Conservation (phyloP, 352 stramenopile genomes). For the Phytophthora uliginosa region DNA sequence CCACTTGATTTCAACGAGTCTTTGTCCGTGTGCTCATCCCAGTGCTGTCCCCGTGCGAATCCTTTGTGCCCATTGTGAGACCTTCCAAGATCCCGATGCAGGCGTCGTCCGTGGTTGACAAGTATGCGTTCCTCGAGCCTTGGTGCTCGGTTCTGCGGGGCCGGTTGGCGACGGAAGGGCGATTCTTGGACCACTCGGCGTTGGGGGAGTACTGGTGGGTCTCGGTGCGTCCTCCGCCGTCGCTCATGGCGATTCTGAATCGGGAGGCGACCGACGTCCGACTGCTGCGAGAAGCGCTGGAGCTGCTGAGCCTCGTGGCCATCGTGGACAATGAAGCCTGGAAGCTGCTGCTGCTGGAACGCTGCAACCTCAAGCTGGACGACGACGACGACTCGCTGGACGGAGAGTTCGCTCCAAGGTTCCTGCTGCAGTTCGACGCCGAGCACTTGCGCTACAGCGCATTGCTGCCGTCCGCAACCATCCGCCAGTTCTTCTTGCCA, state of each 20-base stretch:
- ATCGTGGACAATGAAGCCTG: conserved; percentile 42
- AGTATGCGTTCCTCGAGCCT: conserved; percentile 38
- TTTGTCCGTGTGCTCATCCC: background rate
- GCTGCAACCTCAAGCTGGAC: conserved; percentile 38
- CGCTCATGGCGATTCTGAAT: conserved; percentile 27
- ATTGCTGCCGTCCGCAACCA: conserved; percentile 30
- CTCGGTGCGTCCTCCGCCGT: conserved; percentile 28
- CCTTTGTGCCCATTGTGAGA: conserved; percentile 5
- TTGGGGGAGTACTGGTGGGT: conserved; percentile 36
- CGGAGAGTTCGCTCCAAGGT: conserved; percentile 30
- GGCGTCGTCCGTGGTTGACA: conserved; percentile 13
- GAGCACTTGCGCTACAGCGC: conserved; percentile 40
- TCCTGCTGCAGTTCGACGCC: conserved; percentile 40
- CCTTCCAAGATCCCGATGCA: conserved; percentile 24
- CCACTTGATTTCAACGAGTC: conserved; percentile 24
- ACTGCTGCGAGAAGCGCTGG: conserved; percentile 40
- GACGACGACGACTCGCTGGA: conserved; percentile 40
- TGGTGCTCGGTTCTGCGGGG: conserved; percentile 36
- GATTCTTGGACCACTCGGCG: conserved; percentile 32
- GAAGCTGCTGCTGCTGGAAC: conserved; percentile 42
- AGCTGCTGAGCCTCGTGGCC: conserved; percentile 51
- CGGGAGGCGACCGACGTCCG: conserved; percentile 29
- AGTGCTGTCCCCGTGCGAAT: conserved; percentile 15
- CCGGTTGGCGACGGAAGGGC: conserved; percentile 26
- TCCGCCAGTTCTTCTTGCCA: conserved; percentile 41